A percentile compares a stretch with the other conserved stretches of the same genome.
Conservation (phyloP, 139 green algal species). For the Volvox reticuliferus region DNA sequence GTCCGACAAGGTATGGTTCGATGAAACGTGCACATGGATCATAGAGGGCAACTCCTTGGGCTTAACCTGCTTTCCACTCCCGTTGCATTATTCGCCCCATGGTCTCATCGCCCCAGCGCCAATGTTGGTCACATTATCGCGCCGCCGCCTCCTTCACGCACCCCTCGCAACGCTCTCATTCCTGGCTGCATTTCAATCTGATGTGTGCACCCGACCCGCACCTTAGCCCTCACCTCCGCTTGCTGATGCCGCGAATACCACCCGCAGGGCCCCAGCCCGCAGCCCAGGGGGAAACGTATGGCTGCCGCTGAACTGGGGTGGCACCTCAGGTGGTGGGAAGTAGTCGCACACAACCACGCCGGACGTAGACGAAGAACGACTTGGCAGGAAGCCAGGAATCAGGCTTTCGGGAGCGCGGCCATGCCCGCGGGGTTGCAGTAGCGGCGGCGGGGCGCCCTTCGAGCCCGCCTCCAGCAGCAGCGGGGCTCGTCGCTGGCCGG, state of each 20-base stretch:
- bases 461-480: constrained; percentile 40
- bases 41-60: too few relatives aligned
- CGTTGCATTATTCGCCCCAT: too few relatives aligned
- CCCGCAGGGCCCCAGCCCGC: neutral
- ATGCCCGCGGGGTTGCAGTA: constrained; percentile 49
- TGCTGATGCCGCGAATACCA: neutral
- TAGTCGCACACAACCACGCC: constrained; percentile 19
- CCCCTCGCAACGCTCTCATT: too few relatives aligned
- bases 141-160: too few relatives aligned
- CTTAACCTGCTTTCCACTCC: too few relatives aligned
- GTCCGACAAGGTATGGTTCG: too few relatives aligned
- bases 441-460: constrained; percentile 8
- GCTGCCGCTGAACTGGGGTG: constrained; percentile 47
- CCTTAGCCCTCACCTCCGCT: too few relatives aligned
- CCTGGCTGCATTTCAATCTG: too few relatives aligned
- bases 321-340: constrained; percentile 56
- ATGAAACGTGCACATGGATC: too few relatives aligned
- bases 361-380: neutral
- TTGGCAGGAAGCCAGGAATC: constrained; percentile 60
- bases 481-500: neutral
- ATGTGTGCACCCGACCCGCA: too few relatives aligned
- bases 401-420: constrained; percentile 50
- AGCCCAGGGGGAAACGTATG: constrained; percentile 50
- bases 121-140: too few relatives aligned
- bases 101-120: too few relatives aligned